phyloP scores from a whole-genome alignment of 768 basidiomycete genomes.

The Udeniomyces megalosporus region DNA sequence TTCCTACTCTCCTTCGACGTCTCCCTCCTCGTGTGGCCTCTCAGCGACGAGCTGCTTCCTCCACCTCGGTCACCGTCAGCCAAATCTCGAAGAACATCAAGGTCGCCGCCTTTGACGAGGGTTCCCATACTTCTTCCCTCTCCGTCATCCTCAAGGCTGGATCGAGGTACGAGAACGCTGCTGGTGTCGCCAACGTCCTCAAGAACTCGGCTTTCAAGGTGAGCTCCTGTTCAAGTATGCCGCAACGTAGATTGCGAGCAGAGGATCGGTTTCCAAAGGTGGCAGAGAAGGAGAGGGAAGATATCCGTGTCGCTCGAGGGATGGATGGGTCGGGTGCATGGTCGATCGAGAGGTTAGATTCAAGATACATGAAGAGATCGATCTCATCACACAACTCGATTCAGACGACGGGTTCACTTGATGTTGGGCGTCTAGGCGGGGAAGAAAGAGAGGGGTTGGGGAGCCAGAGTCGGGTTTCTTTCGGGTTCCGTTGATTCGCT shows the following conservation, averaged over 20 bases:
- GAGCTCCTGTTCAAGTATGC: constrained; percentile 23
- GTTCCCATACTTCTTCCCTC: constrained; percentile 58
- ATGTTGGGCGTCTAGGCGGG: too few relatives aligned
- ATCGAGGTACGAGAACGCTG: constrained; percentile 67
- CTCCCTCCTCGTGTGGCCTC: background rate
- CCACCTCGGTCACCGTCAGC: background rate
- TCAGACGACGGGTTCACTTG: too few relatives aligned
- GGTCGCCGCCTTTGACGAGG: constrained; percentile 62
- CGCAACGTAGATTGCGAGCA: background rate
- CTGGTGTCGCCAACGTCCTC: constrained; percentile 81
- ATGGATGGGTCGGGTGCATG: too few relatives aligned
- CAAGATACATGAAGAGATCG: too few relatives aligned
- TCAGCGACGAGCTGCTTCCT: constrained; percentile 1
- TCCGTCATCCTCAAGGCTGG: constrained; percentile 88
- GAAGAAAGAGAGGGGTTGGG: too few relatives aligned
- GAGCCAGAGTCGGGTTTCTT: too few relatives aligned
- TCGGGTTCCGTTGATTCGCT: too few relatives aligned
- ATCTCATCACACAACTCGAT: too few relatives aligned
- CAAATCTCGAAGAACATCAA: background rate
- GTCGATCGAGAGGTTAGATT: too few relatives aligned
- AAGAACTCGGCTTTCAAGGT: constrained; percentile 99
- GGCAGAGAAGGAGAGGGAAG: background rate
- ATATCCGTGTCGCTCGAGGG: background rate
- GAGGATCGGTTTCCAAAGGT: background rate
- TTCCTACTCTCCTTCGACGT: constrained; percentile 1